Base-by-base conservation (phyloP, 1,284 basidiomycete genomes). In the Marasmius sp. region DNA sequence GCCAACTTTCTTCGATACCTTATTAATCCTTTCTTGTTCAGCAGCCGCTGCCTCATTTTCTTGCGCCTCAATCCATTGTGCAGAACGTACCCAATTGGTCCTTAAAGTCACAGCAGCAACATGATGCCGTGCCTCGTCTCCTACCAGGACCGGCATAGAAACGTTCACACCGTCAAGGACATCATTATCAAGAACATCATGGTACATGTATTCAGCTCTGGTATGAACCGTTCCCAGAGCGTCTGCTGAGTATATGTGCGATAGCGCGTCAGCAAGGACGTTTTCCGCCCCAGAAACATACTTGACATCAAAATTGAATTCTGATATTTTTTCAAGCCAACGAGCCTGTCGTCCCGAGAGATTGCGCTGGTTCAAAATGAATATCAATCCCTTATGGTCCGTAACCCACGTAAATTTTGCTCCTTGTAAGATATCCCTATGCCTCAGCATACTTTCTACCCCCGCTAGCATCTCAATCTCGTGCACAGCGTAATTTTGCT, bases 331-430 rank as follows among this genome's bases (percentile, higher is more conserved):
- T 7, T 51, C 50, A 1, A 51, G 10, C 50, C 50, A 59, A 0
- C 50, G 58, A 37, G 58, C 49, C 34, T 59, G 58, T 6, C 39
- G 22, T 3, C 58, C 50, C 0, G 39, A 43, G 1, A 59, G 37
- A 6, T 0, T 62, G 37, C 68, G 68, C 50, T 77, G 74, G 0
- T 62, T 52, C 4, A 62, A 33, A 0, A 77, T 34, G 52, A 69
- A 66, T 5, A 69, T 64, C 0, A 76, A 49, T 0, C 69, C 68
- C 10, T 72, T 69, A 34, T 77, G 72, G 53, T 77, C 74, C 0
- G 70, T 76, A 11, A 71, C 56, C 64, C 75, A 69, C 0, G 37
- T 63, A 33, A 77, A 77, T 0, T 52, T 27, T 0, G 47, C 48
- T 0, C 74, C 74, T 22, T 66, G 57, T 4, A 71, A 58, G 14